Evolutionary conservation across 2,329 filamentous ascomycete genomes (phyloP).

Genomic region (Karstenula rhodostoma): DNA sequence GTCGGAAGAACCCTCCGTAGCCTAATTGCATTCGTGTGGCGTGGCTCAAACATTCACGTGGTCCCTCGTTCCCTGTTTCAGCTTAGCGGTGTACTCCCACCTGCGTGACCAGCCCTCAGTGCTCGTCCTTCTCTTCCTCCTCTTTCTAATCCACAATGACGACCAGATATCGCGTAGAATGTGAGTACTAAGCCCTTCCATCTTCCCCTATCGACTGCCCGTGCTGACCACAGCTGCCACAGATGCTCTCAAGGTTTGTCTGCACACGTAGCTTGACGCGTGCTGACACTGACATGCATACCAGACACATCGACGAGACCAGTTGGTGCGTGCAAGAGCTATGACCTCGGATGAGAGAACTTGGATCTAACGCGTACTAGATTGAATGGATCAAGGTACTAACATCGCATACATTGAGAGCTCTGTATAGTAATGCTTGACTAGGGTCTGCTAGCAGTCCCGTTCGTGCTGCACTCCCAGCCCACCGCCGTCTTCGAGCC

Average conservation of each 20-base stretch:
- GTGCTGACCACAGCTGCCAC: slow-evolving; percentile 28
- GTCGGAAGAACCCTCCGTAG: not conserved
- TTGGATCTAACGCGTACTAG: slow-evolving; percentile 42
- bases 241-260: slow-evolving; percentile 71
- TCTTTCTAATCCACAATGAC: slow-evolving; percentile 42
- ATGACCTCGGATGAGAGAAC: not conserved
- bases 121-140: slow-evolving; percentile 15
- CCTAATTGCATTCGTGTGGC: slow-evolving; percentile 11
- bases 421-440: slow-evolving; percentile 3
- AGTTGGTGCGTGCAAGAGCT: slow-evolving; percentile 72
- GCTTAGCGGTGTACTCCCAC: slow-evolving; percentile 35
- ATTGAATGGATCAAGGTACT: slow-evolving; percentile 90
- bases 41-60: slow-evolving; percentile 10
- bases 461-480: slow-evolving; percentile 95
- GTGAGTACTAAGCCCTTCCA: slow-evolving; percentile 31
- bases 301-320: slow-evolving; percentile 88
- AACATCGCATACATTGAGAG: not conserved
- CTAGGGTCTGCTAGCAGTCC: slow-evolving; percentile 78
- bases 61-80: slow-evolving; percentile 24
- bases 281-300: slow-evolving; percentile 31
- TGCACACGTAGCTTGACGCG: slow-evolving; percentile 16
- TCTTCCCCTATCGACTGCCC: slow-evolving; percentile 1
- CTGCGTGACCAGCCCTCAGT: slow-evolving; percentile 19
- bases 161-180: slow-evolving; percentile 53
- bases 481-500: slow-evolving; percentile 85